These are phyloP conservation scores for Capronia coronata DNA, from an alignment of 2,329 filamentous ascomycete genomes.

Conservation along the genomic window DNA sequence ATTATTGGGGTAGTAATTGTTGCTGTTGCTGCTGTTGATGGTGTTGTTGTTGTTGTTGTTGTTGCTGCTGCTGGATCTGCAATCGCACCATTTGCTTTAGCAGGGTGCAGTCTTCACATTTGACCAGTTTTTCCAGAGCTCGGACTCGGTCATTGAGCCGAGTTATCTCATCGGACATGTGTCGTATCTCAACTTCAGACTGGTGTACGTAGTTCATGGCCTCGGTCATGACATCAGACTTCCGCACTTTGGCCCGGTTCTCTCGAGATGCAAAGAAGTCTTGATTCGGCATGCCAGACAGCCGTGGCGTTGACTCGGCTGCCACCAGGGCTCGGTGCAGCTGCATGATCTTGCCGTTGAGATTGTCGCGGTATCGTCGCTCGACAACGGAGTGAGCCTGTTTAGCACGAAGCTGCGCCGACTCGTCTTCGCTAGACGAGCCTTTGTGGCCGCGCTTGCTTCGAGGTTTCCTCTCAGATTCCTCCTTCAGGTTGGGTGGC, in stretches of 20 bases:
- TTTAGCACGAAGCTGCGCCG: slow-evolving; percentile 19
- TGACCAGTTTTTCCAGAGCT: slow-evolving; percentile 22
- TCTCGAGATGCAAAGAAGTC: slow-evolving; percentile 16
- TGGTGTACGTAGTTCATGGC: slow-evolving; percentile 27
- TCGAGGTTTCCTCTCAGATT: slow-evolving; percentile 14
- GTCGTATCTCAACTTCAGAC: slow-evolving; percentile 22
- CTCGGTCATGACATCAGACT: slow-evolving; percentile 26
- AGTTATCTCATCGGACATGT: slow-evolving; percentile 26
- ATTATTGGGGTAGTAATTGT: neutral
- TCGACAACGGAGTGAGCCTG: slow-evolving; percentile 28
- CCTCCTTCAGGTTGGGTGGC: neutral
- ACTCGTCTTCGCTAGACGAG: slow-evolving; percentile 16
- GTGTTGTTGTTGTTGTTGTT: neutral
- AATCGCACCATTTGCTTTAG: slow-evolving; percentile 22
- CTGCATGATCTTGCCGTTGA: slow-evolving; percentile 28
- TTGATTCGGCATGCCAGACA: slow-evolving; percentile 8
- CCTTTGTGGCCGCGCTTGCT: slow-evolving; percentile 16
- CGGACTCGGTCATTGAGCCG: slow-evolving; percentile 20
- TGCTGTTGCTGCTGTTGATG: neutral
- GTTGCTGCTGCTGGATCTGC: slow-evolving; percentile 11
- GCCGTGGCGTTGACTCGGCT: slow-evolving; percentile 10
- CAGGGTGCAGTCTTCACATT: slow-evolving; percentile 22
- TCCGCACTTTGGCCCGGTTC: slow-evolving; percentile 21
- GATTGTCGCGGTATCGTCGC: slow-evolving; percentile 27
- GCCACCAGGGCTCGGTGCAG: slow-evolving; percentile 22